Percentiles rank a stretch among this genome's conserved stretches.
phyloP scores from a whole-genome alignment of 805 yeast genomes.

The Jamesozyma jinghongensis region DNA sequence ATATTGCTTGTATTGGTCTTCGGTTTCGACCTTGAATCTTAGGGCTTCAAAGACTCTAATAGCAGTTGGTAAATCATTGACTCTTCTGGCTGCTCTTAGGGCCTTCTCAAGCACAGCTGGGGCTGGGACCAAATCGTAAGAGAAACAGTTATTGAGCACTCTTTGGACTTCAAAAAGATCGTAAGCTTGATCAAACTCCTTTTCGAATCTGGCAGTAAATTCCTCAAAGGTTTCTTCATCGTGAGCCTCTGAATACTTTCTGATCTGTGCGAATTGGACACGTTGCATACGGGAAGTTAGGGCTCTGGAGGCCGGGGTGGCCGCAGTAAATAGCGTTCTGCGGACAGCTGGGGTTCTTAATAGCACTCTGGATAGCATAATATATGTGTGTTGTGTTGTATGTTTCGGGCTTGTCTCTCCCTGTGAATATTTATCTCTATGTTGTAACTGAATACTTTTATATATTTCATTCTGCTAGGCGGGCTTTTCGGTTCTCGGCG shows the following conservation, averaged over 20 bases:
- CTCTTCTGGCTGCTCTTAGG: conserved; percentile 96
- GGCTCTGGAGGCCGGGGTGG: conserved; percentile 2
- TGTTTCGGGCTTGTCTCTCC: neutral
- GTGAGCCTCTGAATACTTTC: conserved; percentile 73
- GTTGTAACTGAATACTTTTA: neutral
- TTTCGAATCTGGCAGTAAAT: conserved; percentile 83
- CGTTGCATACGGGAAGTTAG: neutral
- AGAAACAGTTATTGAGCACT: conserved; percentile 94
- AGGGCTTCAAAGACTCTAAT: conserved; percentile 97
- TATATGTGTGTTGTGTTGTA: neutral
- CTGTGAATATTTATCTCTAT: too few relatives aligned
- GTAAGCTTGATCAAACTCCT: conserved; percentile 91
- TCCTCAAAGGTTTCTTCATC: conserved; percentile 93
- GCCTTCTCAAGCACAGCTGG: conserved; percentile 95
- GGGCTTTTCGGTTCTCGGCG: conserved; percentile 2
- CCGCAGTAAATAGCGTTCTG: conserved; percentile 10
- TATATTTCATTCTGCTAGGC: neutral
- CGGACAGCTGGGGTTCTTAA: conserved; percentile 11
- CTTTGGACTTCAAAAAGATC: conserved; percentile 84
- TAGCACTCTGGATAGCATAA: conserved; percentile 14
- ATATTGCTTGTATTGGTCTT: conserved; percentile 90
- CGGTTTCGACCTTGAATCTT: conserved; percentile 91
- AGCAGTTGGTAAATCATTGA: conserved; percentile 97
- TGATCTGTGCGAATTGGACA: conserved; percentile 21
- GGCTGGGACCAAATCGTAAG: conserved; percentile 97